Conservation (phyloP, 495 filamentous ascomycete species). For the Glonium stellatum region DNA sequence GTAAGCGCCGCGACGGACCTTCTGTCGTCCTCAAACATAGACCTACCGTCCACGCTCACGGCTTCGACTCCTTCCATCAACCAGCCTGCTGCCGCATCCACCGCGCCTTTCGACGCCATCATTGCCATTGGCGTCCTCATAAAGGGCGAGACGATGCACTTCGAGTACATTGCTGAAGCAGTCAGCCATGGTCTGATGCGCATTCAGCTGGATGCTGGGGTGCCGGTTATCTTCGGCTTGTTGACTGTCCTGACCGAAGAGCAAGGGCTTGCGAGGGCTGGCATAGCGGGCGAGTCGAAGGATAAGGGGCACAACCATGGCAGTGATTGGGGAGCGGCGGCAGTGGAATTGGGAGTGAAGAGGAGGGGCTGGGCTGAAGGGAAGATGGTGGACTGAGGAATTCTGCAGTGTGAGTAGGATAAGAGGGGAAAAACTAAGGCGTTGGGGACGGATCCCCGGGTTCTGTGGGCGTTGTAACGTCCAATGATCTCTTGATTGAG, state of each 20-base stretch:
- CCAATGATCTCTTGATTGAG: too few relatives aligned
- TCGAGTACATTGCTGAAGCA: slow-evolving; percentile 93
- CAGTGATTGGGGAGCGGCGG: slow-evolving; percentile 46
- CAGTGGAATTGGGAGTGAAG: slow-evolving; percentile 69
- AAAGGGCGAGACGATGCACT: slow-evolving; percentile 98
- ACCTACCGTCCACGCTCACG: slow-evolving; percentile 58
- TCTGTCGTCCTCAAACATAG: slow-evolving; percentile 54
- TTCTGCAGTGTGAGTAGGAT: neutral
- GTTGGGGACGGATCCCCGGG: neutral
- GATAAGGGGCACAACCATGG: slow-evolving; percentile 40
- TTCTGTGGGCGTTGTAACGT: neutral
- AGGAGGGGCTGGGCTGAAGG: slow-evolving; percentile 60
- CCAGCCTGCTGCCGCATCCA: slow-evolving; percentile 30
- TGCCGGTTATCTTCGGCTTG: slow-evolving; percentile 88
- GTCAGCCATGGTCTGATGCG: slow-evolving; percentile 89
- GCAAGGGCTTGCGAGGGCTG: slow-evolving; percentile 81
- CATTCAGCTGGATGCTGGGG: slow-evolving; percentile 77
- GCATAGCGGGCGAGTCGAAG: slow-evolving; percentile 47
- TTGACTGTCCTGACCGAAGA: slow-evolving; percentile 84
- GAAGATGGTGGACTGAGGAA: slow-evolving; percentile 41
- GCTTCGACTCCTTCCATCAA: slow-evolving; percentile 44
- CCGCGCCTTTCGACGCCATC: slow-evolving; percentile 77
- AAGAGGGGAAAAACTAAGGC: neutral
- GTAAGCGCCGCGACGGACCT: slow-evolving; percentile 71
- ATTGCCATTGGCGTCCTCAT: slow-evolving; percentile 94